These are phyloP conservation scores for Coniferiporia weirii DNA, from an alignment of 1,284 basidiomycete species.

Conservation along the genomic window DNA sequence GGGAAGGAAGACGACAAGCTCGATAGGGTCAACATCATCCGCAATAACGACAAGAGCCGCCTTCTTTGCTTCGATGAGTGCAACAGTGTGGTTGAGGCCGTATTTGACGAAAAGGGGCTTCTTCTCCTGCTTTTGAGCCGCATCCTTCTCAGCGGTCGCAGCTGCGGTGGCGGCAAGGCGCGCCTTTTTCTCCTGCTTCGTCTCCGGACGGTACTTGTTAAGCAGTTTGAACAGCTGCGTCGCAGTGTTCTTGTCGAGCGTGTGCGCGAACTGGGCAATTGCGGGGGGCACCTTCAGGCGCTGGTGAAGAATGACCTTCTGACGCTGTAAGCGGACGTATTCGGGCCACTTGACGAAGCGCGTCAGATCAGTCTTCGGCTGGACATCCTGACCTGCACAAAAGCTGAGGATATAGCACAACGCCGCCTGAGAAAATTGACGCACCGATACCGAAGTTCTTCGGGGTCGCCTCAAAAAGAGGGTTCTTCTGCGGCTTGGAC, in stretches of 20 bases:
- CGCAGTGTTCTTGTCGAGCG: constrained; percentile 99
- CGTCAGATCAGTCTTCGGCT: constrained; percentile 86
- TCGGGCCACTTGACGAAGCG: constrained; percentile 99
- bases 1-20: constrained; percentile 97
- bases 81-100: constrained; percentile 95
- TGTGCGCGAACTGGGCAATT: constrained; percentile 97
- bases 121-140: constrained; percentile 71
- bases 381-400: constrained; percentile 84
- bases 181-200: constrained; percentile 96
- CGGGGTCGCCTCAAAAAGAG: constrained; percentile 88
- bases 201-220: constrained; percentile 95
- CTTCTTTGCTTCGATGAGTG: constrained; percentile 96
- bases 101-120: constrained; percentile 96
- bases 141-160: constrained; percentile 75
- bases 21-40: constrained; percentile 98
- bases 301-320: constrained; percentile 98
- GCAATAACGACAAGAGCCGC: constrained; percentile 95
- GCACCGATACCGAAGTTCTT: constrained; percentile 92
- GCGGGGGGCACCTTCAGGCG: constrained; percentile 98
- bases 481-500: constrained; percentile 84
- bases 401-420: background rate
- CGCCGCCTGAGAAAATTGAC: constrained; percentile 1
- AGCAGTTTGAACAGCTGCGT: constrained; percentile 97
- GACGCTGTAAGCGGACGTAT: constrained; percentile 96
- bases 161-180: constrained; percentile 79